Percentiles rank a stretch among this genome's conserved stretches.
phyloP scores from a whole-genome alignment of 2,329 filamentous ascomycete species.

The Ascochyta pisi region DNA sequence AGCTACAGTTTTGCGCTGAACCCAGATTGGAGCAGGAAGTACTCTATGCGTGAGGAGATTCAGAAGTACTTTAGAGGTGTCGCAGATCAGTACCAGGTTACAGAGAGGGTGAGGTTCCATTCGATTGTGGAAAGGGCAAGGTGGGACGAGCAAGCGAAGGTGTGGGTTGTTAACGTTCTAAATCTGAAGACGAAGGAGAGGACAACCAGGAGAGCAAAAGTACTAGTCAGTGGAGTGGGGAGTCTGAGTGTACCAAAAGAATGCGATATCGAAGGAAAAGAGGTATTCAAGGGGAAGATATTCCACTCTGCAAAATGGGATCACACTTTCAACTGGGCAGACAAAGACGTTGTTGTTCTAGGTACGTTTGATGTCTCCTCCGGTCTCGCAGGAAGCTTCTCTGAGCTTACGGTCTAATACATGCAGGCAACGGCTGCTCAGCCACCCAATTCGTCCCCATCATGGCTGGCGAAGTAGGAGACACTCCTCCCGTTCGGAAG shows the following conservation, averaged over 20 bases:
- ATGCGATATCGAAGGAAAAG: slow-evolving; percentile 53
- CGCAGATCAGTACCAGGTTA: slow-evolving; percentile 40
- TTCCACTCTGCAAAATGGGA: slow-evolving; percentile 52
- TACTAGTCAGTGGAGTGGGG: slow-evolving; percentile 38
- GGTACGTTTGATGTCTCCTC: slow-evolving; percentile 21
- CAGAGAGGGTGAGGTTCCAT: slow-evolving; percentile 55
- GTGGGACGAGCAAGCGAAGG: slow-evolving; percentile 54
- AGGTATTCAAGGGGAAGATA: slow-evolving; percentile 51
- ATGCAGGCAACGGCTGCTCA: slow-evolving; percentile 55
- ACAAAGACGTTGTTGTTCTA: slow-evolving; percentile 42
- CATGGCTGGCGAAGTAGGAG: slow-evolving; percentile 45
- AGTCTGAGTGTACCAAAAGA: slow-evolving; percentile 41
- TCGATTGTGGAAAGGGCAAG: slow-evolving; percentile 52
- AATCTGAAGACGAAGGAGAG: slow-evolving; percentile 32
- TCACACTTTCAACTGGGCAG: slow-evolving; percentile 57
- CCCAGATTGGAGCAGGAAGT: slow-evolving; percentile 65
- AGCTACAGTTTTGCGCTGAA: slow-evolving; percentile 68
- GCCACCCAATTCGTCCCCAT: slow-evolving; percentile 59
- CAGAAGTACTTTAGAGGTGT: slow-evolving; percentile 58
- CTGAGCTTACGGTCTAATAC: neutral
- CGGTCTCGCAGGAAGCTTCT: neutral
- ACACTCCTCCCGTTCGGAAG: slow-evolving; percentile 40
- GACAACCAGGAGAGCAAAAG: slow-evolving; percentile 31
- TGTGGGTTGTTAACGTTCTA: slow-evolving; percentile 47
- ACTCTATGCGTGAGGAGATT: slow-evolving; percentile 63